phyloP scores from a whole-genome alignment of 2,329 filamentous ascomycete genomes.

The Alternaria sp. region DNA sequence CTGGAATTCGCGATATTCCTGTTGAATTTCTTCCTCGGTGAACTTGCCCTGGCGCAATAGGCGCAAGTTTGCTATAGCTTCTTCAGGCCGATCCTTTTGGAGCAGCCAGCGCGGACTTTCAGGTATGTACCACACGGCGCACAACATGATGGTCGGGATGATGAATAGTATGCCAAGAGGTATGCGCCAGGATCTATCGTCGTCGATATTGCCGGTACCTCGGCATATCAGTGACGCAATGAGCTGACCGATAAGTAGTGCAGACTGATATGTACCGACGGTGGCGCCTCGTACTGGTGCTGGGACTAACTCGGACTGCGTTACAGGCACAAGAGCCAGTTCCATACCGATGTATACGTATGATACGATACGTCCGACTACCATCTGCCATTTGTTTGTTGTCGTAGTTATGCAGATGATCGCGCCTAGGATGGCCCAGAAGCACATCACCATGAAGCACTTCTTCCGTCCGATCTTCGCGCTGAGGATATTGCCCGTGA shows the following conservation, averaged over 20 bases:
- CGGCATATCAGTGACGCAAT: conserved; percentile 9
- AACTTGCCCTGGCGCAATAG: conserved; percentile 12
- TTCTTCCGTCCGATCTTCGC: background rate
- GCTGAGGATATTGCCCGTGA: background rate
- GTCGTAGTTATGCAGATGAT: conserved; percentile 21
- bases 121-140: conserved; percentile 39
- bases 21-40: conserved; percentile 7
- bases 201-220: conserved; percentile 8
- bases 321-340: conserved; percentile 25
- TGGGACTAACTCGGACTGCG: conserved; percentile 26
- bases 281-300: conserved; percentile 18
- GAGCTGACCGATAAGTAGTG: conserved; percentile 11
- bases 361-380: conserved; percentile 24
- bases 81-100: conserved; percentile 47
- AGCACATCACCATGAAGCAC: background rate
- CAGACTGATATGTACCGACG: conserved; percentile 14
- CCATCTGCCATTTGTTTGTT: conserved; percentile 15
- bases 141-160: conserved; percentile 10
- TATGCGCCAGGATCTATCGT: conserved; percentile 11
- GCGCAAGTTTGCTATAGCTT: conserved; percentile 44
- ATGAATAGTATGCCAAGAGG: conserved; percentile 16
- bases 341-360: conserved; percentile 30
- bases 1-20: background rate
- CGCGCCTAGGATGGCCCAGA: conserved; percentile 1
- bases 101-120: conserved; percentile 29